These are phyloP conservation scores for Phyllosticta citrichinensis DNA, from an alignment of 2,329 filamentous ascomycete species.

Conservation along the genomic window DNA sequence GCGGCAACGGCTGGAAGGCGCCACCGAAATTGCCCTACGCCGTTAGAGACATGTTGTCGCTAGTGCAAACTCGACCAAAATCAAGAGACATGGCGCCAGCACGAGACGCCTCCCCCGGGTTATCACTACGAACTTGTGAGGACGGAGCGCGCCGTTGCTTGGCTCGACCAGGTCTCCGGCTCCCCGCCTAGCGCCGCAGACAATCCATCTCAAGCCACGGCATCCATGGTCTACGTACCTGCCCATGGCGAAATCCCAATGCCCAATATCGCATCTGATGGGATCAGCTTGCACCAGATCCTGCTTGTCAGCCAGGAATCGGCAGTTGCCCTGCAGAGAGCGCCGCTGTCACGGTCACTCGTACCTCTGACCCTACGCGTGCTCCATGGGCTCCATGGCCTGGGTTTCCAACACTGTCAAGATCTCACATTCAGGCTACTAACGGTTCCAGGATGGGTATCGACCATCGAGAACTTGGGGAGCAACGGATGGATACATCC, in stretches of 20 bases:
- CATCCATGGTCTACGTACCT: background rate
- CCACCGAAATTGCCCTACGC: background rate
- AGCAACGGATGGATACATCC: background rate
- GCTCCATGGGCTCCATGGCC: background rate
- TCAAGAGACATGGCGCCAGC: background rate
- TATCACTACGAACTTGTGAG: background rate
- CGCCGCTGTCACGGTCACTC: background rate
- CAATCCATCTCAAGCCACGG: background rate
- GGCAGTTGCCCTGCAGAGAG: background rate
- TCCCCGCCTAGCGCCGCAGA: background rate
- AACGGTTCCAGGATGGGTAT: background rate
- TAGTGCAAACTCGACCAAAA: background rate
- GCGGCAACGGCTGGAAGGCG: background rate
- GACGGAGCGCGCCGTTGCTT: background rate
- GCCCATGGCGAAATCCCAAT: background rate
- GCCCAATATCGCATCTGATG: background rate
- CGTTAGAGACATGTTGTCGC: background rate
- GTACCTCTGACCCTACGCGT: background rate
- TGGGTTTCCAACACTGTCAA: background rate
- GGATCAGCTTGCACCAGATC: background rate
- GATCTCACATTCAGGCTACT: background rate
- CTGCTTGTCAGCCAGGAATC: background rate
- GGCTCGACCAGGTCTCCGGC: background rate
- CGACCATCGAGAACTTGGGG: background rate
- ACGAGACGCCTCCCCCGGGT: background rate